phyloP scores from a whole-genome alignment of 805 yeast genomes.

The Ogataea ganodermae region DNA sequence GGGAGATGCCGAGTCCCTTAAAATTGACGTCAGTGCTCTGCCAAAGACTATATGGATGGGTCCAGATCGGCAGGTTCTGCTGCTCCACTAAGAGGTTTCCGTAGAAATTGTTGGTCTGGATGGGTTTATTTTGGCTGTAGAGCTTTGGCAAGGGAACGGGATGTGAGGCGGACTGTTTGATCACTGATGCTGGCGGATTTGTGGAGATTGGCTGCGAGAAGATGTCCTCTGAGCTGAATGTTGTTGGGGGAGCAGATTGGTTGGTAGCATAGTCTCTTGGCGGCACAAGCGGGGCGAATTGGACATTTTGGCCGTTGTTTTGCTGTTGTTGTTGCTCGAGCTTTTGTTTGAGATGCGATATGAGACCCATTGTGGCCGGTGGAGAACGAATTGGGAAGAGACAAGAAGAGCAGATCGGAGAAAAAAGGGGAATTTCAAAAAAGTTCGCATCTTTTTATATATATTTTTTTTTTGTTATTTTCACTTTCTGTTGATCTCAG shows the following conservation, averaged over 20 bases:
- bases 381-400: neutral
- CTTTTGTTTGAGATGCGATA: conserved; percentile 20
- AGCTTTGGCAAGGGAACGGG: conserved; percentile 63
- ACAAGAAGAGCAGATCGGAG: neutral
- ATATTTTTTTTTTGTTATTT: neutral
- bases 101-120: conserved; percentile 78
- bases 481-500: neutral
- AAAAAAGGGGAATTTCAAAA: neutral
- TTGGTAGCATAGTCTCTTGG: conserved; percentile 23
- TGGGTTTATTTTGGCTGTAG: conserved; percentile 43
- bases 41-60: conserved; percentile 83
- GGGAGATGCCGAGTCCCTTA: conserved; percentile 68
- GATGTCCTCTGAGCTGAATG: conserved; percentile 14
- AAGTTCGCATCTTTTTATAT: neutral
- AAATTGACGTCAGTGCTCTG: conserved; percentile 42
- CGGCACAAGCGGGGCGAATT: conserved; percentile 29
- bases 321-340: conserved; percentile 8
- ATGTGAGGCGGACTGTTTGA: conserved; percentile 59
- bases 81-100: conserved; percentile 68
- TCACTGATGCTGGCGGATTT: conserved; percentile 23
- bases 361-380: conserved; percentile 22
- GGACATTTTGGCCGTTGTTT: neutral
- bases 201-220: conserved; percentile 26
- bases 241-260: neutral
- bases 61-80: conserved; percentile 73